Evolutionary conservation across 1,284 basidiomycete genomes (phyloP), one percentile per base, ranked within the genome.

Genomic region (Meira nashicola): DNA sequence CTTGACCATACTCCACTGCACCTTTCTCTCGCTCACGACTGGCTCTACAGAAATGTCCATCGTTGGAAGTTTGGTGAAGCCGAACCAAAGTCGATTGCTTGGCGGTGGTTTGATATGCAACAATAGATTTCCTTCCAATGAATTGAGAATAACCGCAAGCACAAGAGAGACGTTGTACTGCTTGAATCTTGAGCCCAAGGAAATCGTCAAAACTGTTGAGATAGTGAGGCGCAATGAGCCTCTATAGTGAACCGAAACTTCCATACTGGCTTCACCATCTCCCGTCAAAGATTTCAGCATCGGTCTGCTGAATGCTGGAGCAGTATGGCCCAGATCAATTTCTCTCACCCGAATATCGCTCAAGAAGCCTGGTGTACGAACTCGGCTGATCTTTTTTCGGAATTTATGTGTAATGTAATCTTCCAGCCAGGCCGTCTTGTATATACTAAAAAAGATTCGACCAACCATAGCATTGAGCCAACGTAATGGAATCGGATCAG

Each of bases 401-500:
- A 97, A 83, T 55, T 89, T 86, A 43, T 84, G 84, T 64, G 92
- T 89, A 79, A 98, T 91, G 77, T 87, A 89, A 57, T 82, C 82
- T 74, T 95, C 91, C 58, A 95, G 82, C 46, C 82, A 82, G 48
- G 87, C 84, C 0, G 92, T 95, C 62, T 86, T 86, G 79, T 95
- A 94, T 73, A 90, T 86, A 66, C 88, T 89, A 80, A 94, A 89
- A 82, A 97, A 96, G 44, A 96, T 78, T 19, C 94, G 87, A 1
- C 93, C 94, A 54, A 97, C 79, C 55, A 97, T 81, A 0, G 92
- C 94, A 73, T 98, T 98, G 55, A 96, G 83, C 94, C 95, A 98
- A 15, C 93, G 87, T 83, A 93, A 89, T 1, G 92, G 92, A 59
- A 96, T 92, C 51, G 92, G 89, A 76, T 97, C 94, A 2, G 92